Base-by-base conservation (phyloP, 2,329 filamentous ascomycete genomes). In the Cercospora citrullina region DNA sequence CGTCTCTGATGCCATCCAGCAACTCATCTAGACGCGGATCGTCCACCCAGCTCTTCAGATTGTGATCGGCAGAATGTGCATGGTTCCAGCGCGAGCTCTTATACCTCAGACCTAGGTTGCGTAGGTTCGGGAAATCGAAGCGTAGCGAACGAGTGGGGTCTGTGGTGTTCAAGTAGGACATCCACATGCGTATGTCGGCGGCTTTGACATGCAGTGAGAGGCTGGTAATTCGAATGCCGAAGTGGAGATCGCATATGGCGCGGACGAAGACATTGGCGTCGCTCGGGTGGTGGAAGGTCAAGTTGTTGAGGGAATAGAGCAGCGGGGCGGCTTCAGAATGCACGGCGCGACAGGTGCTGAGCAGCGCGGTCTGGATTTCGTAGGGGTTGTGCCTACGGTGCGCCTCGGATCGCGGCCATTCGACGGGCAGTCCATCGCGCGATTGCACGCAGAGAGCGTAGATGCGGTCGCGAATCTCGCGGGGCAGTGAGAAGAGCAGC, bases 261-360 rank as follows among this genome's bases (percentile, higher is more conserved):
- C 76, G 75, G 1, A 75, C 74, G 64, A 80, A 80, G 71, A 80
- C 78, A 69, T 80, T 80, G 9, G 77, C 77, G 67, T 80, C 79
- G 51, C 71, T 75, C 4, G 79, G 78, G 67, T 80, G 78, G 65
- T 76, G 72, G 66, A 80, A 80, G 21, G 73, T 72, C 28, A 79
- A 65, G n/a, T 67, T 71, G 68, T 79, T 80, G 63, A 72, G 69
- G 16, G 72, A 71, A 72, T 80, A 80, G n/a, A 80, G 77, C 42
- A 80, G 57, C 8, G 74, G 74, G 23, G 73, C 73, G 5, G 76
- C 70, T 68, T 80, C 79, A 45, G 73, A 72, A 60, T 77, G 71
- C 39, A 80, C 69, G 61, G 75, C 69, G 30, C 72, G 72, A 69
- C 74, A 77, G 9, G 72, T 72, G 31, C 75, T 69, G 36, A 80